phyloP scores from a whole-genome alignment of 1,284 basidiomycete genomes.

The Tranzscheliella williamsii region DNA sequence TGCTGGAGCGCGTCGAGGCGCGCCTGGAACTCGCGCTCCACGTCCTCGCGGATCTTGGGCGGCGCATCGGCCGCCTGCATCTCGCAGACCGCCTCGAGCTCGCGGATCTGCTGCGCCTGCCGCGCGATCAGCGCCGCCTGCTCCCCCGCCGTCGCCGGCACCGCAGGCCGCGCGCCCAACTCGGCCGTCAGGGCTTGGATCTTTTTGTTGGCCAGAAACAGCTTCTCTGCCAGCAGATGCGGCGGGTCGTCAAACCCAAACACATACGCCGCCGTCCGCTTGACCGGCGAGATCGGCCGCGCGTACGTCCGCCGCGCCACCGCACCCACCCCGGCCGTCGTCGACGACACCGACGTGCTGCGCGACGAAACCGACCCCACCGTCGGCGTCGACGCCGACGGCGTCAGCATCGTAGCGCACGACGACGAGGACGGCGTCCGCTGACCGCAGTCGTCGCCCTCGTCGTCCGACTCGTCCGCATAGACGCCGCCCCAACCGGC shows the following conservation, averaged over 20 bases:
- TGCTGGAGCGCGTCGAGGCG: slow-evolving; percentile 12
- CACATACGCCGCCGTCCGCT: slow-evolving; percentile 3
- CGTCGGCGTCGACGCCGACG: neutral
- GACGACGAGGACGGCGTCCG: neutral
- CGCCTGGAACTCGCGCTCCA: slow-evolving; percentile 37
- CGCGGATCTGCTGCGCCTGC: slow-evolving; percentile 38
- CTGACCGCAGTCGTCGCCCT: neutral
- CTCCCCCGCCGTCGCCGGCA: slow-evolving; percentile 8
- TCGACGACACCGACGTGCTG: neutral
- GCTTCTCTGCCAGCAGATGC: slow-evolving; percentile 48
- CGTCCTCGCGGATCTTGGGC: slow-evolving; percentile 50
- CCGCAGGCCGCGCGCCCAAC: slow-evolving; percentile 36
- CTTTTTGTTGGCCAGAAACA: slow-evolving; percentile 42
- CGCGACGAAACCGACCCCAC: neutral
- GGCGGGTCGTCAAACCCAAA: slow-evolving; percentile 38
- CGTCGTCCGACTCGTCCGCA: slow-evolving; percentile 1
- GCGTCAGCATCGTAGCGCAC: neutral
- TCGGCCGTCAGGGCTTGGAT: slow-evolving; percentile 30
- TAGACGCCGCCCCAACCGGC: neutral
- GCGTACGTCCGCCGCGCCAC: slow-evolving; percentile 1
- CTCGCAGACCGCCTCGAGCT: slow-evolving; percentile 54
- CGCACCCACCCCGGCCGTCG: neutral
- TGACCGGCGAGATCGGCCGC: slow-evolving; percentile 44
- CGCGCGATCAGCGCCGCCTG: slow-evolving; percentile 33
- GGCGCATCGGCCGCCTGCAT: slow-evolving; percentile 45